Conservation (phyloP, 352 stramenopile genomes). For the Globisporangium paddicum region DNA sequence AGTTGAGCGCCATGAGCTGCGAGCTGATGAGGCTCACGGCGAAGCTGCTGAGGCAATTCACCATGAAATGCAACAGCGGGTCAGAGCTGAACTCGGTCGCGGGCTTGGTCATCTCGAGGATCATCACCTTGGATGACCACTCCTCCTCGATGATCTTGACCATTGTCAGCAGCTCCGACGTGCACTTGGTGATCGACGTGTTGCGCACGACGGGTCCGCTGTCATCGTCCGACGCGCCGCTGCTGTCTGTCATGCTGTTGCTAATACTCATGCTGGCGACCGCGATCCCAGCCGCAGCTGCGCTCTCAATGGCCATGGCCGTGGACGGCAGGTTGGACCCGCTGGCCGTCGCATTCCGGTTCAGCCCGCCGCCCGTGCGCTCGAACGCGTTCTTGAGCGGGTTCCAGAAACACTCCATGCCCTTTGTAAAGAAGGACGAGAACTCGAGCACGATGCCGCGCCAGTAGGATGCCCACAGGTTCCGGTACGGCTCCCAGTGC, state of each 20-base stretch:
- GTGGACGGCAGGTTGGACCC: neutral
- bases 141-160: conserved; percentile 67
- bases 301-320: neutral
- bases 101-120: conserved; percentile 70
- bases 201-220: neutral
- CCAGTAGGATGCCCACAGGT: conserved; percentile 59
- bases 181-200: conserved; percentile 43
- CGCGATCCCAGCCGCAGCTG: neutral
- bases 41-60: conserved; percentile 72
- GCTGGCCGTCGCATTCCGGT: conserved; percentile 10
- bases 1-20: conserved; percentile 50
- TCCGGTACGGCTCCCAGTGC: conserved; percentile 56
- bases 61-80: conserved; percentile 54
- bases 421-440: conserved; percentile 57
- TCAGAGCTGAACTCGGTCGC: conserved; percentile 53
- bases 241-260: neutral
- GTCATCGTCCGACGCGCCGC: neutral
- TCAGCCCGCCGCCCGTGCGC: conserved; percentile 18
- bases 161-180: conserved; percentile 57
- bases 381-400: conserved; percentile 56
- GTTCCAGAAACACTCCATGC: conserved; percentile 60
- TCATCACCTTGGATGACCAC: conserved; percentile 69
- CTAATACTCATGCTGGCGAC: neutral
- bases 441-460: conserved; percentile 59
- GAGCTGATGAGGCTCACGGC: conserved; percentile 52